Conservation (phyloP, 1,139 yeast genomes). For the Saccharomycopsis crataegensis region DNA sequence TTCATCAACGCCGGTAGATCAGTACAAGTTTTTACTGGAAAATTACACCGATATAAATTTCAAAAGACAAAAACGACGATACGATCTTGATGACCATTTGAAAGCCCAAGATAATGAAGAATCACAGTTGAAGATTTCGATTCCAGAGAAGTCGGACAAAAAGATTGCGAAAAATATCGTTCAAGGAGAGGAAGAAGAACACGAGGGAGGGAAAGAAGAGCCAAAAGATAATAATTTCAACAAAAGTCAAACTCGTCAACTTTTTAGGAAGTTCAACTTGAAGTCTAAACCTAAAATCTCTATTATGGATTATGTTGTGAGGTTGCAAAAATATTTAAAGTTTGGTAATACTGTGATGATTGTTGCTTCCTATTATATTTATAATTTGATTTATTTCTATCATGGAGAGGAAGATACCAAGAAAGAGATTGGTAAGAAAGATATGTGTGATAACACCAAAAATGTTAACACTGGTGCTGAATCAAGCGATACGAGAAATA, state of each 20-base stretch:
- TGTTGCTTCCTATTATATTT: constrained; percentile 16
- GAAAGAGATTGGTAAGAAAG: background rate
- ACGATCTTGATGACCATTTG: constrained; percentile 10
- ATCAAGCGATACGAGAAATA: background rate
- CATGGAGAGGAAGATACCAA: too few species aligned
- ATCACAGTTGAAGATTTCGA: background rate
- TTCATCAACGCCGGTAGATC: background rate
- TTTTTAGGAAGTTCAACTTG: constrained; percentile 15
- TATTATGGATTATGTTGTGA: constrained; percentile 11
- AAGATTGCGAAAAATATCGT: too few species aligned
- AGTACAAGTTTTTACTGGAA: constrained; percentile 1
- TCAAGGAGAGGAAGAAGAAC: too few species aligned
- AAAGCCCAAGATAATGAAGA: background rate
- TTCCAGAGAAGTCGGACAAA: background rate
- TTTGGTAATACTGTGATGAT: constrained; percentile 13
- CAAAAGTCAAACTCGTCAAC: constrained; percentile 2
- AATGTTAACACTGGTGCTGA: too few species aligned
- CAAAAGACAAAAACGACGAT: constrained; percentile 7
- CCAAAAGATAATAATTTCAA: background rate
- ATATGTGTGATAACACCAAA: background rate
- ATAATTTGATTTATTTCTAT: constrained; percentile 1
- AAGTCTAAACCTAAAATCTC: constrained; percentile 14
- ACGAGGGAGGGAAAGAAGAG: too few species aligned
- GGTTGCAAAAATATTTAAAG: constrained; percentile 16
- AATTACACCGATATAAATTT: constrained; percentile 16